Evolutionary conservation across 257 asterid species (phyloP).

Genomic region (Ophiorrhiza pumila): DNA sequence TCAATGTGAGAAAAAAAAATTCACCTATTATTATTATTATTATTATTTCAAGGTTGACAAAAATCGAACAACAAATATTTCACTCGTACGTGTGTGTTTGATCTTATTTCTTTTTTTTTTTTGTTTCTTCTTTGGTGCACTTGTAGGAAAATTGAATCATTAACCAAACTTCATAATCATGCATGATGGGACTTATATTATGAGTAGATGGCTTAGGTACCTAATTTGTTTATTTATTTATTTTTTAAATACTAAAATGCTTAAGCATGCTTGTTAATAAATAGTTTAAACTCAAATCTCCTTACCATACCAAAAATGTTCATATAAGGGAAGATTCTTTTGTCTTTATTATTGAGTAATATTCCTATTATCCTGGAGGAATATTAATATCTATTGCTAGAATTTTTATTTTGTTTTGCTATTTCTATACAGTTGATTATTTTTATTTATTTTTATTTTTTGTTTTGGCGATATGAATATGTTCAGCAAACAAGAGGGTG

Average conservation of each 20-base stretch:
- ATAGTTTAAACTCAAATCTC: not conserved
- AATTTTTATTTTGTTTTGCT: not conserved
- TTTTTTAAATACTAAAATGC: not conserved
- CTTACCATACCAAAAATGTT: slow-evolving; percentile 6
- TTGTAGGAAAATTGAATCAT: too few species aligned
- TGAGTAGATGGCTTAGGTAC: not conserved
- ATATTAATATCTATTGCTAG: not conserved
- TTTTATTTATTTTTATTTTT: not conserved
- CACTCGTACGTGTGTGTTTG: too few species aligned
- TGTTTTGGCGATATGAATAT: slow-evolving; percentile 3
- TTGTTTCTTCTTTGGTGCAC: too few species aligned
- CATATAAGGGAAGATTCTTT: slow-evolving; percentile 5
- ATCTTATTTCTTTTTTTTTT: too few species aligned
- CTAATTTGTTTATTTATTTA: not conserved
- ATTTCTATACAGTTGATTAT: slow-evolving; percentile 1
- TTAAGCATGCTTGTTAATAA: slow-evolving; percentile 8
- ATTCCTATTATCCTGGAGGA: not conserved
- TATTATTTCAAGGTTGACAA: too few species aligned
- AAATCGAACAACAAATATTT: too few species aligned
- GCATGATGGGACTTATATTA: not conserved
- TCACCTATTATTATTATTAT: too few species aligned
- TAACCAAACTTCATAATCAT: too few species aligned
- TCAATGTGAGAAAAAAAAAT: too few species aligned
- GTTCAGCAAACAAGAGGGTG: slow-evolving; percentile 78
- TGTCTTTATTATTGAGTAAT: slow-evolving; percentile 13